A percentile compares a stretch with the other conserved stretches of the same genome.
These are phyloP conservation scores for Coffea canephora DNA, from an alignment of 257 asterid genomes.

Conservation along the genomic window DNA sequence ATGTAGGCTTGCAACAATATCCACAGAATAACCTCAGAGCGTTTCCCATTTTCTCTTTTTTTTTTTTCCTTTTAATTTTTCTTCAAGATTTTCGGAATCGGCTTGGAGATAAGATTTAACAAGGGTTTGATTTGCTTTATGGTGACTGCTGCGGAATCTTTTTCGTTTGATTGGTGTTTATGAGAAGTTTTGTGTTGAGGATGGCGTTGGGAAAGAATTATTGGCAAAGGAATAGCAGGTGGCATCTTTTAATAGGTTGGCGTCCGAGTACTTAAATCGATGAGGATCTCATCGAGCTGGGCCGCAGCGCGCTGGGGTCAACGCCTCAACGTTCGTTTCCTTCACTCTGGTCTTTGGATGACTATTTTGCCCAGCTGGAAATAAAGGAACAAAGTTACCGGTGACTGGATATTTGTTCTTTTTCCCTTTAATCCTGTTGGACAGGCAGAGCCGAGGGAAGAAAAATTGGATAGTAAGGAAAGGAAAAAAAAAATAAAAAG, in stretches of 20 bases:
- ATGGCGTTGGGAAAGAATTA: neutral
- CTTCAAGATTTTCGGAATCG: neutral
- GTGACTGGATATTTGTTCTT: too few species aligned
- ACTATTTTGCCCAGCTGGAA: too few species aligned
- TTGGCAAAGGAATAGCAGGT: neutral
- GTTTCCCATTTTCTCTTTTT: slow-evolving; percentile 59
- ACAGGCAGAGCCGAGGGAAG: too few species aligned
- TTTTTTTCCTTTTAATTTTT: neutral
- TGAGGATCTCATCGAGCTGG: slow-evolving; percentile 10
- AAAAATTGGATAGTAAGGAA: too few species aligned
- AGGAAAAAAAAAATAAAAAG: too few species aligned
- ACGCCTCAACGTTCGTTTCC: too few species aligned
- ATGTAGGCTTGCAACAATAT: slow-evolving; percentile 44
- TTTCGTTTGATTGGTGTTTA: slow-evolving; percentile 7
- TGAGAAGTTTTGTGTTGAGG: neutral
- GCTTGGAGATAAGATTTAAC: neutral
- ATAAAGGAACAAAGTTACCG: too few species aligned
- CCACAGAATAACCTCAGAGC: slow-evolving; percentile 58
- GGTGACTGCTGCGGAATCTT: slow-evolving; percentile 11
- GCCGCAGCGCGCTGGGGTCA: too few species aligned
- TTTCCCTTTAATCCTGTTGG: too few species aligned
- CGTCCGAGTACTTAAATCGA: neutral
- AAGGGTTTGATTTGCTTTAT: neutral
- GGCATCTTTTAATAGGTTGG: slow-evolving; percentile 15
- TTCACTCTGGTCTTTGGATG: too few species aligned